Evolutionary conservation across 805 yeast genomes (phyloP), one percentile per base, ranked within the genome.

Genomic region (Barnettozyma sucrosica): DNA sequence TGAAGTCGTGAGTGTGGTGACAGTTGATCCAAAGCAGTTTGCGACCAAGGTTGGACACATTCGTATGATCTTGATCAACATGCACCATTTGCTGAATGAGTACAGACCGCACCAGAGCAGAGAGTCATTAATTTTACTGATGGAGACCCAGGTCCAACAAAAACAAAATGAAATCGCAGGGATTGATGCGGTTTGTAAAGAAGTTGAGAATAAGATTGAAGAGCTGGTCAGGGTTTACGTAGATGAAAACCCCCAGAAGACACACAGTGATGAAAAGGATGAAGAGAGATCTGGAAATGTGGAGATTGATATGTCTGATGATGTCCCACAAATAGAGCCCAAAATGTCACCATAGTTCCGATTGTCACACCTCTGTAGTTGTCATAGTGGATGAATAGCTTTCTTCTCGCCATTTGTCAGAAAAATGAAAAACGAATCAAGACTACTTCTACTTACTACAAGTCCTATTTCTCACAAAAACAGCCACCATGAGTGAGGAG

Each of bases 71-170:
- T 69, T 93, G 45, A 84, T 92, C 61, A 93, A 93, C 61, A 81
- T 93, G 53, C 97, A 93, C 63, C 98, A 93, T 64, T 69, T 93
- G 33, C 68, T 93, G 49, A 93, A 93, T 63, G 89, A 90, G 45
- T 93, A 93, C 66, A 73, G 99, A 51, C 93, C 97, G 3, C 98
- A 93, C 65, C 99, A 93, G 62, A 85, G 96, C 3, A 74, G 97
- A 45, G 99, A 93, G 59, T 83, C 90, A 43, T 71, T 93, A 53
- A 87, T 89, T 38, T 72, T 88, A 72, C 70, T 85, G 46, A 67
- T 88, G 61, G 80, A 77, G 56, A 83, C 79, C 45, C 89, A 85
- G 59, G 77, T 92, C 30, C 85, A 78, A 43, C 71, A 74, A 38
- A 85, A 84, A 56, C 71, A 72, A 44, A 59, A 65, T 5, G 84